Evolutionary conservation across 2,329 filamentous ascomycete species (phyloP).

Genomic region (Trichoderma asperellum): DNA sequence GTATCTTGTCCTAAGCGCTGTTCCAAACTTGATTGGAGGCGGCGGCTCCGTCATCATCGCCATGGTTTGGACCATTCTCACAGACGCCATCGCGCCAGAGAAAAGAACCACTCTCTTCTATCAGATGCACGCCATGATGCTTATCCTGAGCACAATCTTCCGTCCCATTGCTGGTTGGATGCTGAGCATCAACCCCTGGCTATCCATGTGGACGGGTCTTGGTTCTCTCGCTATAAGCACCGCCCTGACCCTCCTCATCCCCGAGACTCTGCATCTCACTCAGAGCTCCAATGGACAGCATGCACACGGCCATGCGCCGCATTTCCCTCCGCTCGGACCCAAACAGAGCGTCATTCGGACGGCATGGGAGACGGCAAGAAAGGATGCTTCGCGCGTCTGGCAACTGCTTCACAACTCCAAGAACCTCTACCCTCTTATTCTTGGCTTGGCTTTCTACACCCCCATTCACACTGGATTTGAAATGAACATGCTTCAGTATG

Average conservation of each 20-base stretch:
- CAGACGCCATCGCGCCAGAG: constrained; percentile 46
- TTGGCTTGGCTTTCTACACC: constrained; percentile 37
- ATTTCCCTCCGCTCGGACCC: constrained; percentile 10
- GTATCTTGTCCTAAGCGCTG: constrained; percentile 41
- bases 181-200: constrained; percentile 46
- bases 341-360: neutral
- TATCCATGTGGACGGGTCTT: constrained; percentile 46
- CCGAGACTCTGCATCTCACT: no score
- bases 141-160: constrained; percentile 45
- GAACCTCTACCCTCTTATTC: constrained; percentile 44
- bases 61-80: constrained; percentile 51
- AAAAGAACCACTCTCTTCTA: constrained; percentile 48
- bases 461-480: constrained; percentile 40
- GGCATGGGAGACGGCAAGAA: no score
- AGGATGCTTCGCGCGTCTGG: no score
- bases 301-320: no score
- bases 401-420: no score
- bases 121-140: constrained; percentile 42
- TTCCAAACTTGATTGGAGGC: constrained; percentile 48
- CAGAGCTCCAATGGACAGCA: no score
- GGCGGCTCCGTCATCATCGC: constrained; percentile 45
- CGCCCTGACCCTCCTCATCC: no score
- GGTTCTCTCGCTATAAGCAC: constrained; percentile 35
- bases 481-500: constrained; percentile 54
- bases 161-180: constrained; percentile 48